These are phyloP conservation scores for Aspergillus brunneoviolaceus DNA, from an alignment of 2,329 filamentous ascomycete genomes.

Conservation along the genomic window DNA sequence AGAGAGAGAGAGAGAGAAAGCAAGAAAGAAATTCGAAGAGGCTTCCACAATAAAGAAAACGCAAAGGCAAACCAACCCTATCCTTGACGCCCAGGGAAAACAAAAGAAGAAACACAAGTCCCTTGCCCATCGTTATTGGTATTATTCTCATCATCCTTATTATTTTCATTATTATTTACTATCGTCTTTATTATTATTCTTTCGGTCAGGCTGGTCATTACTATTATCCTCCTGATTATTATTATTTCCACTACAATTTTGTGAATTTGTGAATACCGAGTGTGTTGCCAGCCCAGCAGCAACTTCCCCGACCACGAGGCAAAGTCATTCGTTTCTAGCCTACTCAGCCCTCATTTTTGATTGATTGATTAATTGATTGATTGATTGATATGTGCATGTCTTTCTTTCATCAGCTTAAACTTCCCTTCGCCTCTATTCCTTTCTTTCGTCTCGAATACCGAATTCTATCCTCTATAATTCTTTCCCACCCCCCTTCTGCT, in stretches of 20 bases:
- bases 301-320: not conserved
- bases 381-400: not conserved
- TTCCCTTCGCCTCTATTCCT: not conserved
- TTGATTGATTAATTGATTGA: not conserved
- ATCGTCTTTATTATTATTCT: not conserved
- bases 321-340: not conserved
- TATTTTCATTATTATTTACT: not conserved
- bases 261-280: not conserved
- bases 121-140: not conserved
- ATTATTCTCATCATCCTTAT: not conserved
- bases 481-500: constrained; percentile 6
- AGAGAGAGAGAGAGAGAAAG: not conserved
- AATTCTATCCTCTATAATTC: constrained; percentile 4
- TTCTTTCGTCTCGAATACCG: not conserved
- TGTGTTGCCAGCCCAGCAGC: not conserved
- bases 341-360: not conserved
- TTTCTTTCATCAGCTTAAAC: constrained; percentile 2
- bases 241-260: not conserved
- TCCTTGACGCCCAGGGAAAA: not conserved
- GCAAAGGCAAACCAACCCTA: not conserved
- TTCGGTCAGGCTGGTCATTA: not conserved
- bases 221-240: not conserved
- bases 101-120: not conserved
- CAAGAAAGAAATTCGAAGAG: not conserved
- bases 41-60: not conserved